phyloP scores from a whole-genome alignment of 345 rosid genomes.

The Gossypium australe region DNA sequence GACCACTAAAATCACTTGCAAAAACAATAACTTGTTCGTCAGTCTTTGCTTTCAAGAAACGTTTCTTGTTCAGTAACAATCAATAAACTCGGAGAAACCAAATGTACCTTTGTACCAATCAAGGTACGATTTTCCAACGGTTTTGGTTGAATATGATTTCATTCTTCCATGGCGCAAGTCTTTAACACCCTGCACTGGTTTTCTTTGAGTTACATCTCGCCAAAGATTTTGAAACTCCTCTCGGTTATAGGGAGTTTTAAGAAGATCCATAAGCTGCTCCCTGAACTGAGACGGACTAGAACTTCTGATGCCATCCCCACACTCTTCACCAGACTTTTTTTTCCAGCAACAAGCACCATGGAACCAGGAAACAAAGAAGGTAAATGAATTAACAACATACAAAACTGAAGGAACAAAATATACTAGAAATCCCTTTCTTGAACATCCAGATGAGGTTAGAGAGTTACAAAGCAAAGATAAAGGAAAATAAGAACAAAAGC shows the following conservation, averaged over 20 bases:
- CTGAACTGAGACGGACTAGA: slow-evolving; percentile 34
- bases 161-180: slow-evolving; percentile 39
- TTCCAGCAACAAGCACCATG: slow-evolving; percentile 13
- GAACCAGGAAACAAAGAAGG: slow-evolving; percentile 16
- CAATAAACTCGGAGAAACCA: neutral
- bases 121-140: slow-evolving; percentile 40
- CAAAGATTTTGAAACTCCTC: slow-evolving; percentile 32
- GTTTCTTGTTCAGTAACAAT: no score
- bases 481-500: neutral
- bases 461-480: neutral
- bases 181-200: slow-evolving; percentile 17
- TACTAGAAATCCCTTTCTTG: neutral
- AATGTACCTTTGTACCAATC: slow-evolving; percentile 42
- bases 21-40: neutral
- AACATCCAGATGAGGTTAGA: neutral
- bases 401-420: neutral
- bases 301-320: neutral
- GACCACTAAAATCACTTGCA: neutral
- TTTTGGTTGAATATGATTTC: slow-evolving; percentile 7
- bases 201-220: slow-evolving; percentile 18
- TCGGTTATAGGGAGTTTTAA: slow-evolving; percentile 42
- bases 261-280: slow-evolving; percentile 36
- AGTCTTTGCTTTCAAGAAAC: no score
- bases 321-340: slow-evolving; percentile 29
- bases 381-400: slow-evolving; percentile 14